Percentiles rank a stretch among this genome's conserved stretches.
These are phyloP conservation scores for Brassica hybrid DNA, from an alignment of 441 rosid genomes.

Conservation along the genomic window DNA sequence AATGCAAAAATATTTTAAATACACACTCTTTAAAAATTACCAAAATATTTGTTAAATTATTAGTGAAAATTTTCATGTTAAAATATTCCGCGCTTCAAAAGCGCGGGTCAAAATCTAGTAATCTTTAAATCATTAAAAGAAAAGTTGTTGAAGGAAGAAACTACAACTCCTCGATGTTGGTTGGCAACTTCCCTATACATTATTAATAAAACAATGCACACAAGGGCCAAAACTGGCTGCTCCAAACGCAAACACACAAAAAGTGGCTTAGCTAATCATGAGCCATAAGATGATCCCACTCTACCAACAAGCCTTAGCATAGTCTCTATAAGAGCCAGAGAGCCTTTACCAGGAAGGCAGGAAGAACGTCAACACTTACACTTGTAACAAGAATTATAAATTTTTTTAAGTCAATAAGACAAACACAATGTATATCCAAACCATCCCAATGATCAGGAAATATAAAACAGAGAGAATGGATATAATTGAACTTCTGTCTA, in stretches of 20 bases:
- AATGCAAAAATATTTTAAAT: too few relatives aligned
- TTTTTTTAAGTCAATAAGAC: neutral
- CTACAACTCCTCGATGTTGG: neutral
- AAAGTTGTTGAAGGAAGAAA: neutral
- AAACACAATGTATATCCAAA: neutral
- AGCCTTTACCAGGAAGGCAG: neutral
- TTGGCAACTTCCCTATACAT: neutral
- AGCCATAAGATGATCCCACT: neutral
- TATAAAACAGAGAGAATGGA: neutral
- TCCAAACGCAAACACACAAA: conserved; percentile 5
- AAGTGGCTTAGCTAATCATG: neutral
- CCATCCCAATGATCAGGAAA: neutral
- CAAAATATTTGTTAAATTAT: too few relatives aligned
- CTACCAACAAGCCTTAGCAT: neutral
- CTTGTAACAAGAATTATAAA: neutral
- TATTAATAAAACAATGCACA: neutral
- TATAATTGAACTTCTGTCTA: neutral
- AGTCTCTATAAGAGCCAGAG: neutral
- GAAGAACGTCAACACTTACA: neutral
- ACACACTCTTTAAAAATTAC: too few relatives aligned
- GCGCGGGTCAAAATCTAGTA: too few relatives aligned
- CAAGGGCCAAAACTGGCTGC: neutral
- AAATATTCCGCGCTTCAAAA: too few relatives aligned
- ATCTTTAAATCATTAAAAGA: too few relatives aligned
- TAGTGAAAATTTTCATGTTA: too few relatives aligned